Evolutionary conservation across 2,329 filamentous ascomycete species (phyloP), one percentile per base, ranked within the genome.

Genomic region (Pezizomycotina sp.): DNA sequence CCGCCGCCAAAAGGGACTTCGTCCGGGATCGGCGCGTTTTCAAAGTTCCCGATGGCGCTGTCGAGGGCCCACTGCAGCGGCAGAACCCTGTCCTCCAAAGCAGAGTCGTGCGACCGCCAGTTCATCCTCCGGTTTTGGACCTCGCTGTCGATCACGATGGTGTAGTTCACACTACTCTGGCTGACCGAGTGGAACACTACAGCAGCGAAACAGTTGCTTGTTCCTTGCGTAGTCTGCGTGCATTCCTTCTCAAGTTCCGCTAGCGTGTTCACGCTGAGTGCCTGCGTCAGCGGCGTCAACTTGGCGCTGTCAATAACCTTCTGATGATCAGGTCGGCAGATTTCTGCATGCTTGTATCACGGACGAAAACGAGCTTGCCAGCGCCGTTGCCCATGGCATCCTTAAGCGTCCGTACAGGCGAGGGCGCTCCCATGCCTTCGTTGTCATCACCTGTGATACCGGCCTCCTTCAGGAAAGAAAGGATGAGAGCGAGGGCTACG

Each of bases 151-250:
- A 73, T 72, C 37, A 78, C 66, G 19, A 92, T 62, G 0, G 80
- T 84, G 53, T 92, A 93, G 57, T 89, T 89, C 83, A 84, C 92
- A 1, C 67, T 66, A 5, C 64, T 67, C 1, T 55, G 46, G 6
- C 80, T 81, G 58, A 29, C 36, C n/a, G 34, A 30, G 20, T 44
- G 34, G 59, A 91, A 86, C 6, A 77, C 69, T 1, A 77, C 67
- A 7, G 75, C 80, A 12, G 69, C 76, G 52, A 75, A 83, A 55
- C 80, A 89, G 1, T 57, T 60, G 9, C 76, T 77, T 1, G 77
- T 72, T 15, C 78, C 78, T 23, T 69, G 61, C 31, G 78, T 58
- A 18, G 64, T 67, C 47, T 66, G 73, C 18, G 65, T 66, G 52
- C 81, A 91, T 18, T 66, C 60, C 13, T 62, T 62, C 3, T 70